Conservation (phyloP, 257 asterid genomes). For the Rehmannia glutinosa region DNA sequence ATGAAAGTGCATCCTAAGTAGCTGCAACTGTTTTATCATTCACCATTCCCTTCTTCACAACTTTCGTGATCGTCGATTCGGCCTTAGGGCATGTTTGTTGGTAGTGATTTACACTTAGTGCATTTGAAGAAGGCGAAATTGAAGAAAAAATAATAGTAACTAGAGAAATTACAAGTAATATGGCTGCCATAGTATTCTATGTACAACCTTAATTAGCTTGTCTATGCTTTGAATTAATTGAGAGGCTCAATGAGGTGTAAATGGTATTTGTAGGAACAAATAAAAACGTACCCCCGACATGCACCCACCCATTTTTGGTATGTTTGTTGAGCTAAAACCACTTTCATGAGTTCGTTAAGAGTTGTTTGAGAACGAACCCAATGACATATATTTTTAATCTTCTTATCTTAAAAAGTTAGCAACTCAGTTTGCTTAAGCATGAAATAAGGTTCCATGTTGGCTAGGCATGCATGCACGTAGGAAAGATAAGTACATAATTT, state of each 20-base stretch:
- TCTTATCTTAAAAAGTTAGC: background rate
- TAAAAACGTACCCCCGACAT: too few species aligned
- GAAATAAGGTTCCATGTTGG: background rate
- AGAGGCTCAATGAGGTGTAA: background rate
- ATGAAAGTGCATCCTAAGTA: constrained; percentile 79
- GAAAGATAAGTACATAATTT: background rate
- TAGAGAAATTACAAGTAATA: background rate
- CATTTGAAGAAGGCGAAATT: constrained; percentile 19
- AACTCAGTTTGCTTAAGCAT: constrained; percentile 2
- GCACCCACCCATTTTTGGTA: constrained; percentile 5
- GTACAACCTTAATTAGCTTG: background rate
- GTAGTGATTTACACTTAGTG: constrained; percentile 47
- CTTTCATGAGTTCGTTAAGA: constrained; percentile 28
- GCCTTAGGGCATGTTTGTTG: constrained; percentile 65
- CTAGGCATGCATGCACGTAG: too few species aligned
- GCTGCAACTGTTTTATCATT: constrained; percentile 73
- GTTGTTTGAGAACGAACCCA: constrained; percentile 16
- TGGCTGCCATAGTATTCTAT: constrained; percentile 30
- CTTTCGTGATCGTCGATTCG: constrained; percentile 35
- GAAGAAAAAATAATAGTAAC: constrained; percentile 8
- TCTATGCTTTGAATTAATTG: constrained; percentile 1
- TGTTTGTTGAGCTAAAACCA: constrained; percentile 39
- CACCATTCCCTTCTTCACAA: constrained; percentile 42
- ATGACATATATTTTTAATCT: background rate
- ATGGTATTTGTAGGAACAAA: constrained; percentile 30